Conservation (phyloP, 441 rosid species). For the Iberis amara region DNA sequence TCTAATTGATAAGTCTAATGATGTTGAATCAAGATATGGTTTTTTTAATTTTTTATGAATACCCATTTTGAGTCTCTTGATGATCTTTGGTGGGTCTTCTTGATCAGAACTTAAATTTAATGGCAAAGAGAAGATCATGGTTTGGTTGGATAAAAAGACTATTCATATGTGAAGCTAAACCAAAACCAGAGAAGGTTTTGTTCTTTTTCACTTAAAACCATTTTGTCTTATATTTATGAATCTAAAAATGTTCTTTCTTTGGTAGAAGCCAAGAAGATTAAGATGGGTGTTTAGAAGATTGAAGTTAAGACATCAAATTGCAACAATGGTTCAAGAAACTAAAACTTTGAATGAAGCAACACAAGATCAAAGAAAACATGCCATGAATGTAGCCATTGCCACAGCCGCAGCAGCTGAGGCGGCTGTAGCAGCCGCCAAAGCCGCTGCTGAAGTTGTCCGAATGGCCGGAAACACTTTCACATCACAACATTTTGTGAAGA, state of each 20-base stretch:
- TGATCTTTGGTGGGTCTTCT: slow-evolving; percentile 12
- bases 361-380: slow-evolving; percentile 66
- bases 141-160: slow-evolving; percentile 60
- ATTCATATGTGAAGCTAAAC: slow-evolving; percentile 43
- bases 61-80: slow-evolving; percentile 4
- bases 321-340: slow-evolving; percentile 30
- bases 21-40: slow-evolving; percentile 1
- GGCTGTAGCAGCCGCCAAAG: slow-evolving; percentile 76
- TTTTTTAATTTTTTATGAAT: neutral
- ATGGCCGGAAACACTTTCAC: slow-evolving; percentile 43
- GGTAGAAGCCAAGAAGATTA: slow-evolving; percentile 49
- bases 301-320: slow-evolving; percentile 45
- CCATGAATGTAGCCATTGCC: slow-evolving; percentile 75
- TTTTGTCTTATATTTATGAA: neutral
- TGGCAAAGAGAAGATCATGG: slow-evolving; percentile 61
- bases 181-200: slow-evolving; percentile 51
- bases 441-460: slow-evolving; percentile 81
- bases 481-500: slow-evolving; percentile 29
- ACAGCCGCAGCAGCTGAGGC: slow-evolving; percentile 91
- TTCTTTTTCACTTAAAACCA: slow-evolving; percentile 5
- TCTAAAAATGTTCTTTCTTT: neutral
- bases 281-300: slow-evolving; percentile 49
- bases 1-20: neutral
- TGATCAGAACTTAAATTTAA: slow-evolving; percentile 12
- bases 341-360: slow-evolving; percentile 48